Conservation (phyloP, 169 alveolate genomes). For the Cyclospora cayetanensis region DNA sequence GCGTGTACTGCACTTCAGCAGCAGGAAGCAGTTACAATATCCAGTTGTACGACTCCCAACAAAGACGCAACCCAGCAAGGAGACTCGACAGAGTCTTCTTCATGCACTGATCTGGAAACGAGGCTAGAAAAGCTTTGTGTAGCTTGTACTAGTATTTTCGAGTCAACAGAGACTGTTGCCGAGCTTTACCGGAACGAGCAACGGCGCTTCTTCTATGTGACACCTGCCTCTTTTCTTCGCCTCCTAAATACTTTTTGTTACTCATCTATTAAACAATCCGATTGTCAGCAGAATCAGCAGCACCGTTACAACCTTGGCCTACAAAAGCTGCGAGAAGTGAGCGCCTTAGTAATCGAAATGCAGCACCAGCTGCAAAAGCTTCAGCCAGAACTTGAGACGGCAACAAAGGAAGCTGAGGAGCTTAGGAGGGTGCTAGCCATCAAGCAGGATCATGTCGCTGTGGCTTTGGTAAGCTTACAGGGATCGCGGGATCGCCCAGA, state of each 20-base stretch:
- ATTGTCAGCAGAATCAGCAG: slow-evolving; percentile 83
- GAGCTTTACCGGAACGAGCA: slow-evolving; percentile 86
- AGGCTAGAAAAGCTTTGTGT: slow-evolving; percentile 37
- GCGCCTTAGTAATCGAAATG: slow-evolving; percentile 88
- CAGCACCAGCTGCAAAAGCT: slow-evolving; percentile 87
- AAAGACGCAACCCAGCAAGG: no score
- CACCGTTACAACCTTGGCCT: slow-evolving; percentile 93
- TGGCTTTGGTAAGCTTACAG: slow-evolving; percentile 78
- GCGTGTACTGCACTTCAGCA: slow-evolving; percentile 42
- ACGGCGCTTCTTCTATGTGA: slow-evolving; percentile 93
- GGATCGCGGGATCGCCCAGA: no score
- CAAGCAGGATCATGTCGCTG: slow-evolving; percentile 91
- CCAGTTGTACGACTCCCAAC: no score
- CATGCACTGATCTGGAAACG: no score
- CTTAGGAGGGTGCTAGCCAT: slow-evolving; percentile 89
- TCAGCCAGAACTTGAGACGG: slow-evolving; percentile 86
- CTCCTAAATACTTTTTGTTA: slow-evolving; percentile 92
- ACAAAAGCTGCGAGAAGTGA: slow-evolving; percentile 92
- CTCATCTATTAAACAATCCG: slow-evolving; percentile 90
- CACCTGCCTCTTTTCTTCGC: slow-evolving; percentile 96
- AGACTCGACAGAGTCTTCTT: no score
- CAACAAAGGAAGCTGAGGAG: slow-evolving; percentile 91
- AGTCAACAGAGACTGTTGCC: slow-evolving; percentile 85
- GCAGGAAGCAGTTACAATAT: no score
- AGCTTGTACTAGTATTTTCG: slow-evolving; percentile 92